Evolutionary conservation across 2,329 filamentous ascomycete species (phyloP).

Genomic region (Conoideocrella luteorostrata): DNA sequence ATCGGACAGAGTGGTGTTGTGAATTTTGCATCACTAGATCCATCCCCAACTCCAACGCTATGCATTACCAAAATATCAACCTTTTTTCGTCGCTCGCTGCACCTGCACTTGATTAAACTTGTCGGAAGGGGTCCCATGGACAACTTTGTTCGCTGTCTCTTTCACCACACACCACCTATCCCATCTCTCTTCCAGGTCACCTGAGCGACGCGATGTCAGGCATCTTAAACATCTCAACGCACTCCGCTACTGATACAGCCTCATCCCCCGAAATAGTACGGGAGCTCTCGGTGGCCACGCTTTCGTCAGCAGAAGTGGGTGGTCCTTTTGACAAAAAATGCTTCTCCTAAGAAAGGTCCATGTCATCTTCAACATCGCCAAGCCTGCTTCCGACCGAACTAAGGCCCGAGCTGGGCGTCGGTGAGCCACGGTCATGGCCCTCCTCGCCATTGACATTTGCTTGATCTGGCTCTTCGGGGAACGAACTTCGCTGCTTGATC

Average conservation of each 20-base stretch:
- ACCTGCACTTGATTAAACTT: too few species aligned
- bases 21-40: too few species aligned
- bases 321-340: background rate
- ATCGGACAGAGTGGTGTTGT: too few species aligned
- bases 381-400: constrained; percentile 38
- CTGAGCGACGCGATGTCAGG: background rate
- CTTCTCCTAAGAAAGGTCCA: constrained; percentile 35
- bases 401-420: constrained; percentile 48
- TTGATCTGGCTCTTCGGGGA: constrained; percentile 7
- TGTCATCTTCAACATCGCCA: constrained; percentile 41
- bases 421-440: constrained; percentile 23
- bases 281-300: too few species aligned
- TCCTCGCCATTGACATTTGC: constrained; percentile 11
- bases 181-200: background rate
- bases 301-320: background rate
- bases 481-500: constrained; percentile 24
- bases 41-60: constrained; percentile 8
- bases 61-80: background rate
- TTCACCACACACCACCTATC: too few species aligned
- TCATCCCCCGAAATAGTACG: too few species aligned
- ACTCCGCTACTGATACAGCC: too few species aligned
- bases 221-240: too few species aligned
- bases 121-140: too few species aligned
- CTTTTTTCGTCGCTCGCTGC: background rate
- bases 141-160: too few species aligned